Evolutionary conservation across 805 yeast species (phyloP).

Genomic region (Millerago galiae): DNA sequence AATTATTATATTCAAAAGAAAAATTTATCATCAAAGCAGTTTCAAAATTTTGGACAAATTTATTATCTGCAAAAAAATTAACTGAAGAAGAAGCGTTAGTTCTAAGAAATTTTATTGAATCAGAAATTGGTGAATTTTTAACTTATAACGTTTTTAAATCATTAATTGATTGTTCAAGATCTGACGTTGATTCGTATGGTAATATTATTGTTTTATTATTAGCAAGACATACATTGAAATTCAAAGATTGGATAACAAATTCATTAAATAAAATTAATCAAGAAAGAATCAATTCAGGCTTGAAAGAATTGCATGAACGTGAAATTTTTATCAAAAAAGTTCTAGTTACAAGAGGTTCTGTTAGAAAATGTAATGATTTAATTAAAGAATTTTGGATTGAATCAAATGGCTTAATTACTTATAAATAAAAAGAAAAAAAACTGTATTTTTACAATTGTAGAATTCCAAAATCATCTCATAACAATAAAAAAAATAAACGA

Average conservation of each 20-base stretch:
- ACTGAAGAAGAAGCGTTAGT: slow-evolving; percentile 33
- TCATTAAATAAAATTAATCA: slow-evolving; percentile 25
- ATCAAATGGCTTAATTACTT: slow-evolving; percentile 43
- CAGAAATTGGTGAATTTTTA: slow-evolving; percentile 23
- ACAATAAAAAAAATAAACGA: neutral
- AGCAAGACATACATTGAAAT: slow-evolving; percentile 42
- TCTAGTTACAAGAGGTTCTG: slow-evolving; percentile 56
- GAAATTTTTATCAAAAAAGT: slow-evolving; percentile 49
- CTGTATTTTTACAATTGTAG: neutral
- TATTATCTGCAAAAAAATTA: slow-evolving; percentile 42
- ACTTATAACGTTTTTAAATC: slow-evolving; percentile 34
- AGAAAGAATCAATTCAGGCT: slow-evolving; percentile 21
- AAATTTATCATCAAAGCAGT: slow-evolving; percentile 43
- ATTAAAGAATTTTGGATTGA: slow-evolving; percentile 61
- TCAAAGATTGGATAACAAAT: slow-evolving; percentile 41
- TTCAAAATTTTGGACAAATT: slow-evolving; percentile 46
- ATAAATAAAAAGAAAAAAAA: neutral
- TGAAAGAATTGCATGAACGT: slow-evolving; percentile 25
- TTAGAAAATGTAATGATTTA: slow-evolving; percentile 48
- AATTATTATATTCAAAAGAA: slow-evolving; percentile 37
- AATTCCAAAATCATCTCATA: neutral
- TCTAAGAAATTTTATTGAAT: slow-evolving; percentile 26
- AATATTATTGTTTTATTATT: slow-evolving; percentile 44
- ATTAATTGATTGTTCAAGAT: slow-evolving; percentile 47
- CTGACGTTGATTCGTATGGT: slow-evolving; percentile 53